Evolutionary conservation across 2,329 filamentous ascomycete genomes (phyloP).

Genomic region (Stromatinia cepivora): DNA sequence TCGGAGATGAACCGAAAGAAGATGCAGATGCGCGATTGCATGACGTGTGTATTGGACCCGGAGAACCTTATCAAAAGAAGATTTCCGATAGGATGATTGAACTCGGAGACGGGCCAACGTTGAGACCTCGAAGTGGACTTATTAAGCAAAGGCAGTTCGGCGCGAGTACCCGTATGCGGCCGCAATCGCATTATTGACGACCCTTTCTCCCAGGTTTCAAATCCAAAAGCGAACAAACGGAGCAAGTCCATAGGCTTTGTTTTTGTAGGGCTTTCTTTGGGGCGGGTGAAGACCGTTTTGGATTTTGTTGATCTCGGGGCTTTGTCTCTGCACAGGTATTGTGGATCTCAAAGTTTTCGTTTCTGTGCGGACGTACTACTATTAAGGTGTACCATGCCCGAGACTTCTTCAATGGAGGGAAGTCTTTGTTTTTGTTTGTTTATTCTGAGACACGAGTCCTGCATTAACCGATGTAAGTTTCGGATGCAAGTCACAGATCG

Average conservation of each 20-base stretch:
- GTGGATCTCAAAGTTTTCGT: neutral
- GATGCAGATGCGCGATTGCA: slow-evolving; percentile 13
- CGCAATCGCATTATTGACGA: slow-evolving; percentile 5
- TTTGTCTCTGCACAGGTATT: slow-evolving; percentile 1
- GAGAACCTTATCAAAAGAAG: slow-evolving; percentile 6
- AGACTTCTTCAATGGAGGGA: slow-evolving; percentile 6
- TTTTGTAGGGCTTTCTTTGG: neutral
- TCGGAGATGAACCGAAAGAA: slow-evolving; percentile 21
- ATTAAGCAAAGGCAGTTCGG: slow-evolving; percentile 9
- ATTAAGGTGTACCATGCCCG: neutral
- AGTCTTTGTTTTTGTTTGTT: neutral
- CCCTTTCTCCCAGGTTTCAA: neutral
- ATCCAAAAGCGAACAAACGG: neutral
- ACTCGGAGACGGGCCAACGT: neutral
- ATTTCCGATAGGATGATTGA: neutral
- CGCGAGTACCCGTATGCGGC: slow-evolving; percentile 9
- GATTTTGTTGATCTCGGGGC: slow-evolving; percentile 11
- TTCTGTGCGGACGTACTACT: slow-evolving; percentile 8
- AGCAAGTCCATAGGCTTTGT: neutral
- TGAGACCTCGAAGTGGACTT: neutral
- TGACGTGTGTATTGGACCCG: neutral
- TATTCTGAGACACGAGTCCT: neutral
- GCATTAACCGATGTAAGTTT: neutral
- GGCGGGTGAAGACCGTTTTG: neutral
- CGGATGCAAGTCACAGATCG: slow-evolving; percentile 15